Evolutionary conservation across 345 rosid species (phyloP).

Genomic region (Arabidopsis thaliana): DNA sequence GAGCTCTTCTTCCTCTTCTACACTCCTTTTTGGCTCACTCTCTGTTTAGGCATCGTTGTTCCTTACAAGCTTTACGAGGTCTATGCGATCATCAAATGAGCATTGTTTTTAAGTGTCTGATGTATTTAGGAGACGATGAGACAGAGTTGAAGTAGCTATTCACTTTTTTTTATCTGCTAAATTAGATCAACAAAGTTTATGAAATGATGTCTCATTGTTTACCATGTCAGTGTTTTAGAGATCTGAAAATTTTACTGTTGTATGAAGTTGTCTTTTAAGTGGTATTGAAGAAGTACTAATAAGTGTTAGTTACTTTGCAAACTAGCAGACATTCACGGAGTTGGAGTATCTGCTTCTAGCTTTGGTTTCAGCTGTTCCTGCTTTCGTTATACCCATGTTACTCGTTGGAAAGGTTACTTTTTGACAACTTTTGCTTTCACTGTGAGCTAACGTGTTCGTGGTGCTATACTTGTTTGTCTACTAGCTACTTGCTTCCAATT

Average conservation of each 20-base stretch:
- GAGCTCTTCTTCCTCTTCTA: slow-evolving; percentile 91
- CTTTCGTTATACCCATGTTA: slow-evolving; percentile 70
- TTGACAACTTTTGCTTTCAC: neutral
- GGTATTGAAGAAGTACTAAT: neutral
- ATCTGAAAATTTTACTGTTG: slow-evolving; percentile 1
- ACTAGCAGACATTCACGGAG: slow-evolving; percentile 76
- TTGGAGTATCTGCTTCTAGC: slow-evolving; percentile 86
- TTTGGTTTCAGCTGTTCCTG: slow-evolving; percentile 83
- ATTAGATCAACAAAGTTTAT: neutral
- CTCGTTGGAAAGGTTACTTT: slow-evolving; percentile 71
- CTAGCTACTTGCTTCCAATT: neutral
- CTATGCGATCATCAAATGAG: neutral
- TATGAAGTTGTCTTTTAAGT: neutral
- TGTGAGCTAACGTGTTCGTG: neutral
- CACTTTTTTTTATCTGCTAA: neutral
- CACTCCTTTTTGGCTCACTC: slow-evolving; percentile 98
- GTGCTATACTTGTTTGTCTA: neutral
- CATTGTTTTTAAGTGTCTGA: neutral
- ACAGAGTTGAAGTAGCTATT: neutral
- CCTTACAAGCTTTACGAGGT: slow-evolving; percentile 98
- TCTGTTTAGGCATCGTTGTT: slow-evolving; percentile 78
- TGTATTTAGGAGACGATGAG: too few relatives aligned
- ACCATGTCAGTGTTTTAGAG: neutral
- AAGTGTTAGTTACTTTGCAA: slow-evolving; percentile 11
- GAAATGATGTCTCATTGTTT: too few relatives aligned